Evolutionary conservation across 2,329 filamentous ascomycete genomes (phyloP), one percentile per base, ranked within the genome.

Genomic region (Venturia aucupariae): DNA sequence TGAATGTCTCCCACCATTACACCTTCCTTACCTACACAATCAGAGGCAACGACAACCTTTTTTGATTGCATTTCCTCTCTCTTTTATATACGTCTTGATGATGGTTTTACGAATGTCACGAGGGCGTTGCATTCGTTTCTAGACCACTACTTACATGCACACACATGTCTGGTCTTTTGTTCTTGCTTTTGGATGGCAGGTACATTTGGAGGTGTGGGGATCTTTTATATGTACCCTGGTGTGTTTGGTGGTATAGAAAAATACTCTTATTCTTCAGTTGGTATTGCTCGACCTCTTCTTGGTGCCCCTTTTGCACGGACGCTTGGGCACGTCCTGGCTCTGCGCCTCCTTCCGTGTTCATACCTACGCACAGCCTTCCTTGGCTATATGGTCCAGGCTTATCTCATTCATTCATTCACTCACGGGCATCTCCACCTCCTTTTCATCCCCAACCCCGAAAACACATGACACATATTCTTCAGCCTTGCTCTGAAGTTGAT

Each of bases 41-140:
- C 48, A 17, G 48, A 22, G 48, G 48, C 48, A 22, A 24, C 24
- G 13, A 41, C 39, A 41, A 4, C 4, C 17, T 10, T 54, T 54
- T 6, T 54, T 32, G 15, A 54, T 57, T 35, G 51, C 59, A 8
- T 17, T 59, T 57, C 30, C 35, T 57, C 3, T 55, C 17, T 10
- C 11, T 10, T 19, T 11, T 13, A 10, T 57, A 57, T 35, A 57
- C 51, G 27, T 57, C 51, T 57, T 57, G 51, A 57, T 57, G 51
- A 57, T 35, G 51, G 30, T 38, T 13, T 35, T 27, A 57, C 51
- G 51, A 48, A 57, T 57, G 51, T 57, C 30, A 57, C 27, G 51
- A 57, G 51, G 51, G 51, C 30, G 51, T 57, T 57, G 27, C 35
- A 35, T 57, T 57, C 51, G 27, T 35, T 57, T 57, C 48, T 46